Percentiles rank a stretch among this genome's conserved stretches.
These are phyloP conservation scores for Castanea crenata DNA, from an alignment of 306 rosid genomes.

Conservation along the genomic window DNA sequence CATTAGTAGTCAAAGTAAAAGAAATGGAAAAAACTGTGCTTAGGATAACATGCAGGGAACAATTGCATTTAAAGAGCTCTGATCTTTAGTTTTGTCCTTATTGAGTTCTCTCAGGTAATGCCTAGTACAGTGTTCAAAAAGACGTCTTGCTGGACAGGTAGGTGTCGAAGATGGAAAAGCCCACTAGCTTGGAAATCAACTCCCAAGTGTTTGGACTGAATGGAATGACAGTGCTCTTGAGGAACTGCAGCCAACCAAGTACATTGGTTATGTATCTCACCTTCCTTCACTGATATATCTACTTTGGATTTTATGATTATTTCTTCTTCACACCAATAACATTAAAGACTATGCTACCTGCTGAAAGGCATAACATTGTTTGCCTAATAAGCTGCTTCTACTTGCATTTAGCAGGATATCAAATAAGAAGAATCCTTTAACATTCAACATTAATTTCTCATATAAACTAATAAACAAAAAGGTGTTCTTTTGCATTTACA, in stretches of 20 bases:
- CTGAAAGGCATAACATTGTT: not conserved
- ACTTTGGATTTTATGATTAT: not conserved
- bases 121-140: not conserved
- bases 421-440: not conserved
- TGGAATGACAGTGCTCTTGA: not conserved
- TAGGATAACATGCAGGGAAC: not conserved
- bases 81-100: not conserved
- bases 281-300: not conserved
- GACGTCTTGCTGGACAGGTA: not conserved
- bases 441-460: not conserved
- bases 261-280: not conserved
- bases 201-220: not conserved
- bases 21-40: not conserved
- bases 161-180: not conserved
- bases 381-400: not conserved
- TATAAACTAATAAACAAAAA: not conserved
- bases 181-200: not conserved
- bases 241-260: not conserved
- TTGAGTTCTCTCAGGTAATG: not conserved
- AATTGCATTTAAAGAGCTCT: not conserved
- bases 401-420: not conserved
- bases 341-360: not conserved
- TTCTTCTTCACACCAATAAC: not conserved
- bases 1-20: not conserved
- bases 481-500: not conserved